Evolutionary conservation across 2,329 filamentous ascomycete species (phyloP), one percentile per base, ranked within the genome.

Genomic region (Aureobasidium namibiae): DNA sequence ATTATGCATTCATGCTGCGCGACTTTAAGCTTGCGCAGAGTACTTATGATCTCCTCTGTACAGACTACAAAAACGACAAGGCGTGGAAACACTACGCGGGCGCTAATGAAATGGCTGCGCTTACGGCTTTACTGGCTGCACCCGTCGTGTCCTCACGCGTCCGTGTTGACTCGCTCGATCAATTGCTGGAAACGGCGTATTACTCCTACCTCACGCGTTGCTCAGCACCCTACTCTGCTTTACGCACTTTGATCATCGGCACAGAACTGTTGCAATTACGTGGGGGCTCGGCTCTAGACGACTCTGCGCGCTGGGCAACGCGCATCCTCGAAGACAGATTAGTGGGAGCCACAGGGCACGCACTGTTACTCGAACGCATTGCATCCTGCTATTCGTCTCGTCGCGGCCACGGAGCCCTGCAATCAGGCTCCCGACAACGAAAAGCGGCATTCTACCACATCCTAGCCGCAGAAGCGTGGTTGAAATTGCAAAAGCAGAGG

Each of bases 51-150:
- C 81, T 99, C 5, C 76, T 99, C 9, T 84, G 90, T 56, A 83
- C 86, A 8, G 95, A 99, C 71, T 99, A 92, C 72, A 86, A 85
- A 68, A 94, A 94, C 69, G 92, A 96, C 70, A 97, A 97, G 72
- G 95, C 94, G 1, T 99, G 94, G 94, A 90, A 85, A 66, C 89
- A 97, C 68, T 90, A 96, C 70, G 94, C 94, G 0, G 92, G 89
- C 3, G 88, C 89, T 1, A 92, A 95, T 71, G 94, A 99, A 76
- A 97, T 99, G 92, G 87, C 89, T 31, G 92, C 90, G 5, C 76
- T 96, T 13, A 90, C 89, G 67, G 83, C 90, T 41, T 81, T 99
- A 34, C 80, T 99, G 61, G 86, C 87, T 67, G 85, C 89, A 0
- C 83, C 88, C 61, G 81, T 82, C 16, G 60, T 63, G 11, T 85